These are phyloP conservation scores for Hippophae tibetana DNA, from an alignment of 306 rosid genomes.

Conservation along the genomic window DNA sequence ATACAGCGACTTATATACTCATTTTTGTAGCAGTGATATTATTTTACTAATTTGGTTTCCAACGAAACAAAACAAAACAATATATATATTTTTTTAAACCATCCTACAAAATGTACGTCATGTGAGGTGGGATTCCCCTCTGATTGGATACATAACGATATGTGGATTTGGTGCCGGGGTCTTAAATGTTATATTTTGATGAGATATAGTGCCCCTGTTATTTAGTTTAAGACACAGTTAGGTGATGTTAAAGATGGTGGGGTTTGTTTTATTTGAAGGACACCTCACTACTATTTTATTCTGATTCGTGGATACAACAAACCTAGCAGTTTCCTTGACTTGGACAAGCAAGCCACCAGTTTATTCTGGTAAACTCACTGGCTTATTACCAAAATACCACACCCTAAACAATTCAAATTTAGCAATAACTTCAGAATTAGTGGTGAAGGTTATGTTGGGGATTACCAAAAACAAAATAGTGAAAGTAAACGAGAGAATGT, in stretches of 20 bases:
- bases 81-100: no score
- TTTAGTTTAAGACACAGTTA: slow-evolving; percentile 15
- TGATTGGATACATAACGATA: slow-evolving; percentile 17
- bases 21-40: no score
- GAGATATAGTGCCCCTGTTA: slow-evolving; percentile 10
- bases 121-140: not conserved
- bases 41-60: no score
- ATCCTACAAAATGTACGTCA: not conserved
- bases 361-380: slow-evolving; percentile 25
- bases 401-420: not conserved
- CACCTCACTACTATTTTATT: slow-evolving; percentile 10
- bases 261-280: slow-evolving; percentile 13
- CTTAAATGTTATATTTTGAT: slow-evolving; percentile 21
- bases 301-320: slow-evolving; percentile 50
- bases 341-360: slow-evolving; percentile 46
- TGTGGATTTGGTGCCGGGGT: slow-evolving; percentile 1
- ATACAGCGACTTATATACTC: no score
- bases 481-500: slow-evolving; percentile 2
- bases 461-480: not conserved
- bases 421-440: not conserved
- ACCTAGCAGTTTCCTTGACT: slow-evolving; percentile 69
- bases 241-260: slow-evolving; percentile 15
- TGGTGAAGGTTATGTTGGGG: slow-evolving; percentile 27
- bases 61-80: no score
- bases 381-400: slow-evolving; percentile 21